phyloP scores from a whole-genome alignment of 345 rosid species.

The Hevea brasiliensis region DNA sequence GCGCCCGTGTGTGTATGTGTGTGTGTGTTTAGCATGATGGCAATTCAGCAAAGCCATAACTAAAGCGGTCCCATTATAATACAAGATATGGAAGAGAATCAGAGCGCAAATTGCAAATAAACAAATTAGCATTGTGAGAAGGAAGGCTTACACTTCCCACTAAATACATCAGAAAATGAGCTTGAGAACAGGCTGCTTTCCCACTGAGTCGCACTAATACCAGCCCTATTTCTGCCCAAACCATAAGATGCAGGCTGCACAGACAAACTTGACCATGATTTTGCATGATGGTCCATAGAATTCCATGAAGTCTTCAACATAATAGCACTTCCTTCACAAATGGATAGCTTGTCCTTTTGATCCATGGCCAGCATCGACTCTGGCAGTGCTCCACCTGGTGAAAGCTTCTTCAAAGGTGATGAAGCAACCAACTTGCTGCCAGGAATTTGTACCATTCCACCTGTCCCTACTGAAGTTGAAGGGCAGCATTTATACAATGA shows the following conservation, averaged over 20 bases:
- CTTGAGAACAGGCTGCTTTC: constrained; percentile 98
- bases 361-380: constrained; percentile 26
- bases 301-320: constrained; percentile 29
- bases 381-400: constrained; percentile 16
- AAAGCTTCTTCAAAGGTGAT: constrained; percentile 33
- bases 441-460: constrained; percentile 23
- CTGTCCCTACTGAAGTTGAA: constrained; percentile 27
- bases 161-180: constrained; percentile 83
- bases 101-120: neutral
- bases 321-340: constrained; percentile 38
- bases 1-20: too few species aligned
- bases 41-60: neutral
- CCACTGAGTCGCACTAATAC: constrained; percentile 41
- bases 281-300: constrained; percentile 44
- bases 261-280: constrained; percentile 47
- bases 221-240: constrained; percentile 35
- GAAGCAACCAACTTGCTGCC: constrained; percentile 37
- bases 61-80: neutral
- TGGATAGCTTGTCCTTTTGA: constrained; percentile 29
- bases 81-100: constrained; percentile 4
- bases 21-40: too few species aligned
- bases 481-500: constrained; percentile 11
- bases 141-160: constrained; percentile 56
- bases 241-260: constrained; percentile 33
- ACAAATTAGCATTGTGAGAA: neutral